Evolutionary conservation across 2,329 filamentous ascomycete genomes (phyloP), one percentile per base, ranked within the genome.

Genomic region (Alternaria hordeiaustralica): DNA sequence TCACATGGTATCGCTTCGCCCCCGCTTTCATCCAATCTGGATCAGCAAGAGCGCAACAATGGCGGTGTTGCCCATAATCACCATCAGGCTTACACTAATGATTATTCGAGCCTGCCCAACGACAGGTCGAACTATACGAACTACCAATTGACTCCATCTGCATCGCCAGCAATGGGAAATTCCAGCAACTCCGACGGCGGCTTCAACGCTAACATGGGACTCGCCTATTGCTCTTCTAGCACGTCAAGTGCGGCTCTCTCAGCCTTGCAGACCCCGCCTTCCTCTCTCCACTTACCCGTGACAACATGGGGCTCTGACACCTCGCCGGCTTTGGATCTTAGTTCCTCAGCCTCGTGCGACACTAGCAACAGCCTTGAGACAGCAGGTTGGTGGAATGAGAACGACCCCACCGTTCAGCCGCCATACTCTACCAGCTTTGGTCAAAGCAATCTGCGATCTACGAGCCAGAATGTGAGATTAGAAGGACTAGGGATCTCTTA

Each of bases 181-280:
- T 68, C 65, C 20, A 69, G 69, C 46, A 51, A 60, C n/a, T 68
- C 56, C 11, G 55, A 33, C 55, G 61, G 74, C 44, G 47, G 54
- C 12, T 79, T 76, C 57, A 69, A 61, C 60, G 71, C 76, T 46
- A 71, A 67, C 45, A 67, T 68, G 33, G 63, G 65, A 50, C 23
- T 72, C 44, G 30, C 65, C 26, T 71, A 64, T 51, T 61, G 65
- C 33, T 64, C 71, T 28, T 64, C 63, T 23, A 63, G 68, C 21
- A 61, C 64, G 12, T 71, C 65, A 44, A 71, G 67, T 60, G 70
- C 67, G 62, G 73, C 73, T 68, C 74, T 79, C 55, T 77, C 77
- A 75, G 78, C 79, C 72, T 77, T 77, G 66, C 74, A 77, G 54
- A 80, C 77, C 54, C 79, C 77, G 56, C 77, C 77, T 44, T 69